These are phyloP conservation scores for Phellopilus nigrolimitatus DNA, from an alignment of 1,284 basidiomycete genomes.

Conservation along the genomic window DNA sequence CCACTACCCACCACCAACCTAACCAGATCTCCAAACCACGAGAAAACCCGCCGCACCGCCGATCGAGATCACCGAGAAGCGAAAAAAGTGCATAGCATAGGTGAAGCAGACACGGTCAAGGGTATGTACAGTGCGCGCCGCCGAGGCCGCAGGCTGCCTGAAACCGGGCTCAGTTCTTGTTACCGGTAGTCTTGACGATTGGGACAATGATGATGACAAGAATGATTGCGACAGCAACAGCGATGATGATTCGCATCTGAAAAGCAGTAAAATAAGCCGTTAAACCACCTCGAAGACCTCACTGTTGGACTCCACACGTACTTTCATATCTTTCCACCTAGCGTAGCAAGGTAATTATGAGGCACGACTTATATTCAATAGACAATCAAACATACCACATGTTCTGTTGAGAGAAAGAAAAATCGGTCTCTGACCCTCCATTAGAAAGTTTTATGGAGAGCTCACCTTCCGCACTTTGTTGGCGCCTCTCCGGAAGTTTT, in stretches of 20 bases:
- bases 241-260: conserved; percentile 89
- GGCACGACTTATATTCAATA: neutral
- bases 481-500: conserved; percentile 96
- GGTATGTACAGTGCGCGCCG: neutral
- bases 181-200: conserved; percentile 80
- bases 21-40: neutral
- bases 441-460: conserved; percentile 23
- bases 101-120: neutral
- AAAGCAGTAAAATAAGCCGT: neutral
- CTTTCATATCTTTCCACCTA: conserved; percentile 99
- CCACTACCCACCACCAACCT: neutral
- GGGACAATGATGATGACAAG: conserved; percentile 92
- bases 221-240: conserved; percentile 80
- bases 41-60: neutral
- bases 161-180: conserved; percentile 4
- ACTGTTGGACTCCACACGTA: conserved; percentile 29
- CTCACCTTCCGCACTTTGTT: conserved; percentile 97
- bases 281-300: neutral
- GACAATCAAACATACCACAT: conserved; percentile 64
- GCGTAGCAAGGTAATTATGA: neutral
- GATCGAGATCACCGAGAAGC: neutral
- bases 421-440: neutral
- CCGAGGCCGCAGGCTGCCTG: neutral
- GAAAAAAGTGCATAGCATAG: neutral
- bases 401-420: conserved; percentile 42